Conservation (phyloP, 768 basidiomycete species). For the Boletus pseudopeckii region DNA sequence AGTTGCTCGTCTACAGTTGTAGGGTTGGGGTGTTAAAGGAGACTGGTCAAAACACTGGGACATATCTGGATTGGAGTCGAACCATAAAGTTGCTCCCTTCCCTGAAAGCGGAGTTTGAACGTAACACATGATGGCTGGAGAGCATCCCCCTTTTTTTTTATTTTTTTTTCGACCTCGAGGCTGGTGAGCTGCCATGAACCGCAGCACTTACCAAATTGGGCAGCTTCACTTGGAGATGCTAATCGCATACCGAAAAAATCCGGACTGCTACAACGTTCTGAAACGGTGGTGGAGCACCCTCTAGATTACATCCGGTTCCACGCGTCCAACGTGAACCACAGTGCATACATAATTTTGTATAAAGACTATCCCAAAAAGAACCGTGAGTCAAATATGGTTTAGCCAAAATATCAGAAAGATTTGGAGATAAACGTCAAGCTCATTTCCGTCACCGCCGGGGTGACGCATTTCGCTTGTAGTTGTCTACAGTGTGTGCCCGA, state of each 20-base stretch:
- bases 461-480: constrained; percentile 41
- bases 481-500: constrained; percentile 32
- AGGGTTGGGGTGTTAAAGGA: constrained; percentile 5
- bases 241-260: too few relatives aligned
- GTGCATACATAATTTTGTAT: constrained; percentile 17
- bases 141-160: too few relatives aligned
- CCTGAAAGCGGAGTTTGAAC: constrained; percentile 14
- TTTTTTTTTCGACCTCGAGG: too few relatives aligned
- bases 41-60: constrained; percentile 14
- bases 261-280: too few relatives aligned
- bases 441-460: constrained; percentile 40
- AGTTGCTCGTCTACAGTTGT: constrained; percentile 8
- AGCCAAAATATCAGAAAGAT: constrained; percentile 7
- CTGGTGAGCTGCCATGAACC: too few relatives aligned
- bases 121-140: too few relatives aligned
- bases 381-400: constrained; percentile 6
- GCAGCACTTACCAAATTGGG: neutral
- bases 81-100: neutral
- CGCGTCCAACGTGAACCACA: constrained; percentile 7
- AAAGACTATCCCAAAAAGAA: constrained; percentile 6
- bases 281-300: neutral
- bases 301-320: constrained; percentile 15
- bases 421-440: constrained; percentile 6
- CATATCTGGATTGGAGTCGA: constrained; percentile 15
- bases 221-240: neutral